A percentile compares a stretch with the other conserved stretches of the same genome.
Conservation (phyloP, 225 moss, liverwort and hornwort species). For the Bryoerythrophyllum caledonicum region DNA sequence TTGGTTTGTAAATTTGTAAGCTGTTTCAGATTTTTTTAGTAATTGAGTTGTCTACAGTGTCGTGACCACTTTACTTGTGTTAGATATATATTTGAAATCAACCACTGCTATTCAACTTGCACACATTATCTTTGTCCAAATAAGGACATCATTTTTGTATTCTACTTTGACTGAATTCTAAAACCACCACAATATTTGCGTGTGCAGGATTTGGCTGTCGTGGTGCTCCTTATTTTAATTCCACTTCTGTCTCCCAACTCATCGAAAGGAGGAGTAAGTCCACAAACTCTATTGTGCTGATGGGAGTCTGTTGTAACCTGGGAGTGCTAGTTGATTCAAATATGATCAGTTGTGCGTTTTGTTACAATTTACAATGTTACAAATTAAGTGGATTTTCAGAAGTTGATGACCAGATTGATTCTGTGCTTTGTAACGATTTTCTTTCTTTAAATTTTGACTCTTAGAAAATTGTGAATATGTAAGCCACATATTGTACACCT, state of each 20-base stretch:
- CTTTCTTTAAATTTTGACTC: neutral
- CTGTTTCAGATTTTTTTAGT: neutral
- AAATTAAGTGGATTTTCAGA: neutral
- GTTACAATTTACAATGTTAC: too few species aligned
- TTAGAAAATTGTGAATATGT: neutral
- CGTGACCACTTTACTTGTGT: neutral
- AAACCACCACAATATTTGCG: neutral
- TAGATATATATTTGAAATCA: neutral
- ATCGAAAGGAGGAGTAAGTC: slow-evolving; percentile 93
- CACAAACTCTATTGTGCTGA: slow-evolving; percentile 4
- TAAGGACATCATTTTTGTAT: neutral
- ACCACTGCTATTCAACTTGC: neutral
- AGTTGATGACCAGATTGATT: neutral
- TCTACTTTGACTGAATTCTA: neutral
- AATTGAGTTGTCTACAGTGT: neutral
- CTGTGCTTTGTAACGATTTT: neutral
- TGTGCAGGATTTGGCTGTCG: slow-evolving; percentile 92
- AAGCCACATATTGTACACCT: neutral
- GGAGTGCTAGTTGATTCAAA: neutral
- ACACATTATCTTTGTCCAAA: neutral
- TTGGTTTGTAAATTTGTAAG: neutral
- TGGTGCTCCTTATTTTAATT: slow-evolving; percentile 95
- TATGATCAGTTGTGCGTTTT: too few species aligned
- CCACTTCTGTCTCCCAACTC: slow-evolving; percentile 83
- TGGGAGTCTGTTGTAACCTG: neutral